Base-by-base conservation (phyloP, 495 filamentous ascomycete species). In the Lophiotrema nucula region DNA sequence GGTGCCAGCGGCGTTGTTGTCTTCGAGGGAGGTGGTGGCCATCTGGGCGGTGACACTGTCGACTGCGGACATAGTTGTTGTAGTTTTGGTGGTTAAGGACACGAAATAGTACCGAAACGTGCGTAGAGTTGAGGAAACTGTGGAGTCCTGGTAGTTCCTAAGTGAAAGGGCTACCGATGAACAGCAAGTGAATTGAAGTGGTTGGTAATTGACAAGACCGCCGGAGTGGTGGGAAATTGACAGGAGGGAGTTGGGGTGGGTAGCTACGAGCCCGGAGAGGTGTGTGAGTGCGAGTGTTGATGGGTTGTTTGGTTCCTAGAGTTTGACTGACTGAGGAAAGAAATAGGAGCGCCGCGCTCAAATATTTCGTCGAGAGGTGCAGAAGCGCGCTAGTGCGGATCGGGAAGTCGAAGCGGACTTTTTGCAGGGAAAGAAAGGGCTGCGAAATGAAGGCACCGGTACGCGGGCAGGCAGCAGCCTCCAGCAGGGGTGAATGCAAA, bases 41-140 rank as follows among this genome's bases (percentile, higher is more conserved):
- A 89, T 78, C 82, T 90, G 80, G 77, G 89, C 88, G 77, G 90
- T 86, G 76, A 88, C 86, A 81, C 89, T 87, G 71, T 90, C 81
- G 76, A 88, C 83, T 63, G 73, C 56, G 59, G 70, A 73, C 70
- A 74, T 75, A 53, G 21, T 73, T 28, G 28, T 68, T 66, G 56
- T 42, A 57, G 55, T 65, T 70, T 63, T 63, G n/a, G 21, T 27
- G 37, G 63, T 71, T 71, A 60, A 66, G 67, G 72, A 71, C 69
- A 72, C 69, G 71, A 62, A 10, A 54, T 55, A 64, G 61, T 64
- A 56, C 47, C 39, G 45, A 58, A 43, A 1, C 69, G 65, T 68
- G 69, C 58, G 43, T 31, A 53, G 67, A 53, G 60, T 70, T 70
- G 62, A 64, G 54, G 70, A 72, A 71, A 68, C 66, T 66, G 54